Evolutionary conservation across 2,329 filamentous ascomycete genomes (phyloP).

Genomic region (Cryphonectria nitschkei): DNA sequence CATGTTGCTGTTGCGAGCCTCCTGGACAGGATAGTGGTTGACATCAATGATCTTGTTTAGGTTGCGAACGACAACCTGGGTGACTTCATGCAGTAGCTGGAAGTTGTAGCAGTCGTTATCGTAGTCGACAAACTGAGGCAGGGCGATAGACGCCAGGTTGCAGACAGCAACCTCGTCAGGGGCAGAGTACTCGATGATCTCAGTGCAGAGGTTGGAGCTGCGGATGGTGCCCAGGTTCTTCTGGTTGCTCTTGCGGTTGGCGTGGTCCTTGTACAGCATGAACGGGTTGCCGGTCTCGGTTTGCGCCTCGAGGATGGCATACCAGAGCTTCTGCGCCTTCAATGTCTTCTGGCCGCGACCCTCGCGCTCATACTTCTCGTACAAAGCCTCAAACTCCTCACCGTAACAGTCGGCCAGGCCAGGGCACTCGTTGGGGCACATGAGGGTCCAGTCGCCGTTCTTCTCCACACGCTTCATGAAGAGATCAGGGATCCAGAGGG

Average conservation of each 20-base stretch:
- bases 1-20: constrained; percentile 95
- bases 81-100: constrained; percentile 93
- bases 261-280: constrained; percentile 99
- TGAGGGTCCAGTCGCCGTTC: constrained; percentile 95
- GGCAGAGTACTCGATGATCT: constrained; percentile 96
- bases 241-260: constrained; percentile 99
- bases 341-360: constrained; percentile 87
- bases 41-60: constrained; percentile 98
- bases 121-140: constrained; percentile 90
- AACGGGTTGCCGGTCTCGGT: constrained; percentile 99
- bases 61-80: constrained; percentile 89
- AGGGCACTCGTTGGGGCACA: constrained; percentile 96
- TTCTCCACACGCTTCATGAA: constrained; percentile 99
- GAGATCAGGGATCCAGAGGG: constrained; percentile 96
- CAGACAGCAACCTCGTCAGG: constrained; percentile 98
- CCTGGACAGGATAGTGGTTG: constrained; percentile 96
- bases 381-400: constrained; percentile 94
- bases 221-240: constrained; percentile 99
- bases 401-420: constrained; percentile 96
- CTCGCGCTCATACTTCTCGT: constrained; percentile 88
- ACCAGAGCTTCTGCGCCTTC: constrained; percentile 99
- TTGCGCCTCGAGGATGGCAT: constrained; percentile 95
- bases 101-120: constrained; percentile 88
- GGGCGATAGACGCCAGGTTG: constrained; percentile 92
- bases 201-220: constrained; percentile 98